phyloP scores from a whole-genome alignment of 2,329 filamentous ascomycete genomes.

The Chaetomium strumarium region DNA sequence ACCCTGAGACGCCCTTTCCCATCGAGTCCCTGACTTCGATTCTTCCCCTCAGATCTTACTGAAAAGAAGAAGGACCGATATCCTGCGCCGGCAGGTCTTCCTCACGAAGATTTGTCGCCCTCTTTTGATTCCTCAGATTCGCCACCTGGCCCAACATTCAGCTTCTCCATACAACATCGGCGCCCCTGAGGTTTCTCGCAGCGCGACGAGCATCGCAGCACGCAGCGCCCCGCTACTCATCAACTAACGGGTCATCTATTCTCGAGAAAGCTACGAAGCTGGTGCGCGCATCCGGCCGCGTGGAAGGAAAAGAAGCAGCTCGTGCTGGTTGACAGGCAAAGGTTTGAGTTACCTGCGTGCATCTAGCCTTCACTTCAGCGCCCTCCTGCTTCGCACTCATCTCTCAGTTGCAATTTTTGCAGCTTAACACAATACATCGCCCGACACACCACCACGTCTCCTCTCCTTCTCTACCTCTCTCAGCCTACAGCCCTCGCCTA shows the following conservation, averaged over 20 bases:
- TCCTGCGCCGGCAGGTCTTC: neutral
- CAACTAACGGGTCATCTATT: neutral
- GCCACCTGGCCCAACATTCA: conserved; percentile 4
- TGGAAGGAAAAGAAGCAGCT: conserved; percentile 13
- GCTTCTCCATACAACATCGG: neutral
- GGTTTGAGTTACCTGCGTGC: conserved; percentile 25
- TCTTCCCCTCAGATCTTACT: no score
- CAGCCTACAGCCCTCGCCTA: conserved; percentile 7
- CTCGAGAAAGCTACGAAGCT: neutral
- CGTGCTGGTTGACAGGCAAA: conserved; percentile 23
- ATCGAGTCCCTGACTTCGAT: no score
- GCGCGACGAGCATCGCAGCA: neutral
- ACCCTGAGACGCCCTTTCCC: no score
- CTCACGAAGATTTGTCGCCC: no score
- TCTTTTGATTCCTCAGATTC: neutral
- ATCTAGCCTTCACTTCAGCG: conserved; percentile 7
- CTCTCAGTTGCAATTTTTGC: conserved; percentile 6
- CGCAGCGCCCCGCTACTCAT: neutral
- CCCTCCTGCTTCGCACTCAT: conserved; percentile 6
- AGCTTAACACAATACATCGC: conserved; percentile 6
- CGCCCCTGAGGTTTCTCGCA: neutral
- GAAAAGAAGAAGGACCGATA: neutral
- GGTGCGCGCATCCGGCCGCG: neutral
- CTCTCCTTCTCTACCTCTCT: neutral
- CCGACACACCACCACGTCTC: conserved; percentile 12